A percentile compares a stretch with the other conserved stretches of the same genome.
These are phyloP conservation scores for Durio zibethinus DNA, from an alignment of 345 rosid genomes.

Conservation along the genomic window DNA sequence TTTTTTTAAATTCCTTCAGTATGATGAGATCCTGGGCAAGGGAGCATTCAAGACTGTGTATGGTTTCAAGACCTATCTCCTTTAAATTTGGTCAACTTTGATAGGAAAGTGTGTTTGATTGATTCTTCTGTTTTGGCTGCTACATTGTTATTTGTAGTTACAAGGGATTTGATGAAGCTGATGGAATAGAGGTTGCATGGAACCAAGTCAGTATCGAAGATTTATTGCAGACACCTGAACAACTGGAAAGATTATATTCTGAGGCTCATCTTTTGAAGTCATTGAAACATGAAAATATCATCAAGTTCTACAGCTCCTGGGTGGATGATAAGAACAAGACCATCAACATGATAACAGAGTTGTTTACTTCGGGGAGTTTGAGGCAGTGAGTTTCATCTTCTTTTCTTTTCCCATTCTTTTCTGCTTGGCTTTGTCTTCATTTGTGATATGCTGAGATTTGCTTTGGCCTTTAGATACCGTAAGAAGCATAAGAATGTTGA, in stretches of 20 bases:
- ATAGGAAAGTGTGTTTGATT: not conserved
- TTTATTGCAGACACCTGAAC: conserved; percentile 67
- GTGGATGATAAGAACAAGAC: conserved; percentile 80
- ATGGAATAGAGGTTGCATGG: conserved; percentile 98
- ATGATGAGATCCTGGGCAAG: conserved; percentile 77
- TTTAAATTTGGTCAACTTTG: conserved; percentile 7
- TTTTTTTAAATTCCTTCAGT: conserved; percentile 34
- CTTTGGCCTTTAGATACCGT: conserved; percentile 30
- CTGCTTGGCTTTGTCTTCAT: conserved; percentile 11
- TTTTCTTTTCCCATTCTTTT: not conserved
- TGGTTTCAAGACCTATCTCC: conserved; percentile 40
- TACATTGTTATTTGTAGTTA: conserved; percentile 35
- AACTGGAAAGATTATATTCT: conserved; percentile 69
- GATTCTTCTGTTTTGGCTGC: conserved; percentile 2
- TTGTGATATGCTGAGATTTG: not conserved
- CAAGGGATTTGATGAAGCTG: conserved; percentile 83
- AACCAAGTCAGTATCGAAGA: conserved; percentile 76
- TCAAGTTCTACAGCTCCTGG: conserved; percentile 79
- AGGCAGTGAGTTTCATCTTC: conserved; percentile 54
- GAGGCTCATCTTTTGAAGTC: conserved; percentile 84
- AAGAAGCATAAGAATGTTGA: conserved; percentile 53
- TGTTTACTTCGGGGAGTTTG: conserved; percentile 88
- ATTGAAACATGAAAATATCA: conserved; percentile 71
- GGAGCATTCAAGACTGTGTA: conserved; percentile 99
- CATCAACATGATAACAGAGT: conserved; percentile 92